Base-by-base conservation (phyloP, 2,329 filamentous ascomycete species). In the Karstenula rhodostoma region DNA sequence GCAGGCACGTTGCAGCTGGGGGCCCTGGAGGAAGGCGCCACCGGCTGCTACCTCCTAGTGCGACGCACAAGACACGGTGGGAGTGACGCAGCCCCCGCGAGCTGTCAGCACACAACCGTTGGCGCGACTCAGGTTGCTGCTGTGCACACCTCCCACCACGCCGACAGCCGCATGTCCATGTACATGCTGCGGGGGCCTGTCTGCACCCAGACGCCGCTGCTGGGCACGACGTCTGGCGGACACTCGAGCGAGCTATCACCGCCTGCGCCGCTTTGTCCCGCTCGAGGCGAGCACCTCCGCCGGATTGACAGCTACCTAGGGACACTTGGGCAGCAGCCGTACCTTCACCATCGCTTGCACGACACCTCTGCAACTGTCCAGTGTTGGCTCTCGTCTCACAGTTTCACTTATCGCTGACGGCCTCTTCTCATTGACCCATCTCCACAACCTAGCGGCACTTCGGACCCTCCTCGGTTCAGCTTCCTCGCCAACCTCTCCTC, bases 391-490 rank as follows among this genome's bases (percentile, higher is more conserved):
- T 47, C 53, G 48, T 58, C 48, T 51, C 56, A 58, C 56, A 53
- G 56, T 53, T 58, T 53, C 56, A 54, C 51, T 29, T 32, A 23
- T 44, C 50, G 37, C 51, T 37, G 12, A 33, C 19, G 27, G n/a
- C 19, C 37, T 33, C n/a, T 32, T 44, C 25, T 40, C 48, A 53
- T 55, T 50, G 50, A 55, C 37, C 57, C 32, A 54, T 59, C 51
- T 19, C 17, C 37, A 22, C 33, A 5, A 37, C 32, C 37, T 54
- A 54, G 50, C 50, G 50, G 15, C 17, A 23, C 37, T 53, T 22
- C 22, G 27, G 22, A 42, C 29, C 22, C 35, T 37, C 35, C 37
- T 37, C 42, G 43, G 51, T 37, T 1, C 17, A 17, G 32, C 25
- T 25, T 54, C 49, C 27, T 10, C 35, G 12, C 8, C 32, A 15